Base-by-base conservation (phyloP, 2,329 filamentous ascomycete genomes). In the Colletotrichum acutatum region DNA sequence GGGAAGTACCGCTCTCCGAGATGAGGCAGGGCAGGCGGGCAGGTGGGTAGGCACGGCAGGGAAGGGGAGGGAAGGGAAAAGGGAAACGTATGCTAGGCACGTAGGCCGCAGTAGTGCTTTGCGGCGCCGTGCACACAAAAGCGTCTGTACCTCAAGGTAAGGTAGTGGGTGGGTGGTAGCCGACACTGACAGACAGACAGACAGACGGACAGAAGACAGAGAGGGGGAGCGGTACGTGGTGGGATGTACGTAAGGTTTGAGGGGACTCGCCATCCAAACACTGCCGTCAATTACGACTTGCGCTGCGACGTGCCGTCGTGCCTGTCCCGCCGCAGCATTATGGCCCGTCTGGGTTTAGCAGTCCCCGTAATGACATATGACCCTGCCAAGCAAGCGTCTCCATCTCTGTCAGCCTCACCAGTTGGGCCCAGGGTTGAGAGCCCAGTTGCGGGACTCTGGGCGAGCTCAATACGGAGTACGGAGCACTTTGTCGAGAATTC, bases 181-280 rank as follows among this genome's bases (percentile, higher is more conserved):
- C 28, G 54, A 34, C 24, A 61, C 59, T 62, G 42, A 46, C 61
- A 46, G 24, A 37, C 30, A 34, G 11, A 34, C 32, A 34, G 2
- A 32, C 8, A 34, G 11, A 34, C 32, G 12, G 2, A 32, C 8
- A 11, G 9, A 11, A 32, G 30, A 32, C 8, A 34, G 28, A 8
- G 28, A 30, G 28, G 11, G 56, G 34, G n/a, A 46, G 42, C 19
- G 63, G 34, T 71, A 67, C 56, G 54, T 46, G 30, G 65, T 63
- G 69, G 69, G 9, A 71, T 46, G 57, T 69, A 69, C 66, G 59
- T 64, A 64, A 72, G 54, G 63, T 64, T 64, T 59, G 65, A 69
- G 69, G 69, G 71, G 49, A 70, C 65, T 73, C 59, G 53, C 66
- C 71, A 71, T 73, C 66, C 49, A 71, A 73, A 73, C 66, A 71